Evolutionary conservation across 1,284 basidiomycete genomes (phyloP).

Genomic region (Austropuccinia psidii): DNA sequence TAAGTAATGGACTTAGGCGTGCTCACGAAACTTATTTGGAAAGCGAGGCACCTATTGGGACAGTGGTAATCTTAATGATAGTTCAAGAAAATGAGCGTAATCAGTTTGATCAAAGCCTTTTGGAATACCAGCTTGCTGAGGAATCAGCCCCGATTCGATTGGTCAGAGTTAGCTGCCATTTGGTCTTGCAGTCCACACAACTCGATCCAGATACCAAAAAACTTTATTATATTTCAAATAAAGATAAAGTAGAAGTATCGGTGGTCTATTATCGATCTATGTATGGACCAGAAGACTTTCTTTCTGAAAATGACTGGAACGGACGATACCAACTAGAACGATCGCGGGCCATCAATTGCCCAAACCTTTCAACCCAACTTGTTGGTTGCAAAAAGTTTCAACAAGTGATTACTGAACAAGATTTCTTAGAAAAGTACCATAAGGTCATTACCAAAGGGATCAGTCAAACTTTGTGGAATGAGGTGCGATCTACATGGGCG

Average conservation of each 20-base stretch:
- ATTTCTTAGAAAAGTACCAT: constrained; percentile 57
- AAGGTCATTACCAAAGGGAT: constrained; percentile 54
- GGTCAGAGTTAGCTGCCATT: constrained; percentile 6
- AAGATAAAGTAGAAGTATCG: constrained; percentile 58
- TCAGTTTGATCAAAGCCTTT: constrained; percentile 81
- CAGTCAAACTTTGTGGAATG: constrained; percentile 34
- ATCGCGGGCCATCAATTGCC: constrained; percentile 83
- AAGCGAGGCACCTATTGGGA: not conserved
- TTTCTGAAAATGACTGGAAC: constrained; percentile 55
- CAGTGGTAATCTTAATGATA: constrained; percentile 65
- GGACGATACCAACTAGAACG: constrained; percentile 69
- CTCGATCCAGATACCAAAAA: not conserved
- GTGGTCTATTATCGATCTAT: constrained; percentile 80
- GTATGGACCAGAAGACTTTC: constrained; percentile 78
- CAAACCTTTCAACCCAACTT: constrained; percentile 79
- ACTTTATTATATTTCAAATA: not conserved
- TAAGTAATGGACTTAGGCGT: not conserved
- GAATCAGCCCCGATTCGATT: constrained; percentile 51
- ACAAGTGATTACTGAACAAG: constrained; percentile 69
- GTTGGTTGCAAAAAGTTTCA: constrained; percentile 95
- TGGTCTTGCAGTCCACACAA: not conserved
- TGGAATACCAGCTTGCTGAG: constrained; percentile 78
- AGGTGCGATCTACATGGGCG: constrained; percentile 13
- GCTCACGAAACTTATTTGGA: constrained; percentile 15
- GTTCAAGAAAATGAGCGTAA: constrained; percentile 87